A percentile compares a stretch with the other conserved stretches of the same genome.
Evolutionary conservation across 371 early-diverging fungal species (phyloP).

Genomic region (Cokeromyces recurvatus): DNA sequence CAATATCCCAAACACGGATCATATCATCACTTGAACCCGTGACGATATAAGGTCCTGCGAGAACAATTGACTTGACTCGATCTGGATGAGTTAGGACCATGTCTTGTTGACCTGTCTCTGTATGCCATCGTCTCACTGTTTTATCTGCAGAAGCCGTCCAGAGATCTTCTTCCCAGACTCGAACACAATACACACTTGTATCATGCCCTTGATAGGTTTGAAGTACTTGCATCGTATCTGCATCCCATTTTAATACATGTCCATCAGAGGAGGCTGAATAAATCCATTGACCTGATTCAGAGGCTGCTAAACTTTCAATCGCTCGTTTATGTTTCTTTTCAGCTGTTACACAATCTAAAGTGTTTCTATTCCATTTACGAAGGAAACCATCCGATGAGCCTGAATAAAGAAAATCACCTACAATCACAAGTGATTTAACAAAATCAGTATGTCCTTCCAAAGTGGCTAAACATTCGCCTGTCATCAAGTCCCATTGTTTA

Average conservation of each 20-base stretch:
- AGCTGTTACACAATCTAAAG: conserved; percentile 35
- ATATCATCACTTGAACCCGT: conserved; percentile 82
- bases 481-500: conserved; percentile 62
- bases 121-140: conserved; percentile 59
- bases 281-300: conserved; percentile 41
- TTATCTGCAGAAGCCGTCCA: conserved; percentile 84
- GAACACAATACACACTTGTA: conserved; percentile 65
- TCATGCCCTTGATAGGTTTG: conserved; percentile 58
- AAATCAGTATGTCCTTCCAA: conserved; percentile 68
- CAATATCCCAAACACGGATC: conserved; percentile 77
- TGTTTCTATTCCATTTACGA: conserved; percentile 56
- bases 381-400: conserved; percentile 74
- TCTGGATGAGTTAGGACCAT: conserved; percentile 73
- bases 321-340: conserved; percentile 62
- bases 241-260: conserved; percentile 67
- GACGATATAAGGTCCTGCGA: conserved; percentile 62
- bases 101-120: conserved; percentile 56
- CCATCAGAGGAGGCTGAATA: conserved; percentile 69
- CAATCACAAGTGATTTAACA: conserved; percentile 60
- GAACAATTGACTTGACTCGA: conserved; percentile 64
- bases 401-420: conserved; percentile 49
- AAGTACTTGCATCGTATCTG: conserved; percentile 30
- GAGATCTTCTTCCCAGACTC: conserved; percentile 48
- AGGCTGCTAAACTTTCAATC: conserved; percentile 57
- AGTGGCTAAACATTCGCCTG: conserved; percentile 51